Evolutionary conservation across 2,329 filamentous ascomycete genomes (phyloP).

Genomic region (Leptodontidium sp.): DNA sequence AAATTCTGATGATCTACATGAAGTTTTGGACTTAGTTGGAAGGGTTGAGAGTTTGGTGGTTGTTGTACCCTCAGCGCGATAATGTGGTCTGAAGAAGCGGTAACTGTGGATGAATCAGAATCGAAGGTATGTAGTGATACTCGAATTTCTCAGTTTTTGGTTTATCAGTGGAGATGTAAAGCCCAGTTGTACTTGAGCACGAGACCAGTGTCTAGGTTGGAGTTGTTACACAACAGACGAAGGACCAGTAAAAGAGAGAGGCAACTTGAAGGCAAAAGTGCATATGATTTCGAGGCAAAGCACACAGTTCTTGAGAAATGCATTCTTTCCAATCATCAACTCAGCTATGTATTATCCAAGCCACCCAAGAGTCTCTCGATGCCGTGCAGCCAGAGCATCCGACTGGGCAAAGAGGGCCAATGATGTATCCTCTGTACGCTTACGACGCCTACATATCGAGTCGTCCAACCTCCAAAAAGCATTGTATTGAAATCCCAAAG

Average conservation of each 20-base stretch:
- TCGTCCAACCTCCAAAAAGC: not conserved
- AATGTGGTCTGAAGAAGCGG: not conserved
- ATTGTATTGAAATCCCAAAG: too few species aligned
- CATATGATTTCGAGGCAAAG: not conserved
- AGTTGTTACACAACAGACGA: not conserved
- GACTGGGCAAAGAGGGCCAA: not conserved
- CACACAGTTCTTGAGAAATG: not conserved
- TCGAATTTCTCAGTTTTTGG: not conserved
- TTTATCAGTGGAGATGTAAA: slow-evolving; percentile 1
- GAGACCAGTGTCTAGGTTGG: slow-evolving; percentile 14
- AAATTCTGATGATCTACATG: slow-evolving; percentile 36
- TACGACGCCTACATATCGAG: not conserved
- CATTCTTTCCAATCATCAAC: not conserved
- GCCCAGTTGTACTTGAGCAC: slow-evolving; percentile 7
- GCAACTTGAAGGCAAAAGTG: not conserved
- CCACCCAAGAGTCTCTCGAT: not conserved
- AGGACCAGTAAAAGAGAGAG: not conserved
- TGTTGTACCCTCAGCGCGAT: not conserved
- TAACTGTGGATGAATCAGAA: slow-evolving; percentile 7
- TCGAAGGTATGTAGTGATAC: slow-evolving; percentile 7
- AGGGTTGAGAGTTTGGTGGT: not conserved
- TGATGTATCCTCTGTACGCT: not conserved
- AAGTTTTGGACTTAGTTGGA: slow-evolving; percentile 18
- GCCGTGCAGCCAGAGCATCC: slow-evolving; percentile 8
- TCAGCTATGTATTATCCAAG: not conserved